These are phyloP conservation scores for Porcisia hertigi DNA, from an alignment of 208 protist species.

Conservation along the genomic window DNA sequence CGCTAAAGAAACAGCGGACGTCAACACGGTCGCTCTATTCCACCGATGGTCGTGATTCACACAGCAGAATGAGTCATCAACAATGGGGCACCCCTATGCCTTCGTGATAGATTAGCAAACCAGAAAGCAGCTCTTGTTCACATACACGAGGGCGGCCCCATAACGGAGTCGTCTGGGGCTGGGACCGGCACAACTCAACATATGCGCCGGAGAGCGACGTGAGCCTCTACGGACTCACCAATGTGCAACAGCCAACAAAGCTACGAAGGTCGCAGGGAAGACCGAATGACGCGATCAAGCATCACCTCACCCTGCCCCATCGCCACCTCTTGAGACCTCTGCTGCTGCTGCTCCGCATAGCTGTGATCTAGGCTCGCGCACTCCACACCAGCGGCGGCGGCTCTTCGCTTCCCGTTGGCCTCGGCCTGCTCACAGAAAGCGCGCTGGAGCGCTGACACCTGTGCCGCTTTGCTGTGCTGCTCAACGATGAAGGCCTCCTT, in stretches of 20 bases:
- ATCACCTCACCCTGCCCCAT: constrained; percentile 2
- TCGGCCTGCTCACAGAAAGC: constrained; percentile 23
- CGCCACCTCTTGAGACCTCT: neutral
- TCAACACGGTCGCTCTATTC: neutral
- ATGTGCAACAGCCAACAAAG: neutral
- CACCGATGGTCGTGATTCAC: neutral
- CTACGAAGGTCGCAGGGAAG: neutral
- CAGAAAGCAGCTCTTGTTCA: neutral
- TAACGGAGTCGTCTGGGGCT: neutral
- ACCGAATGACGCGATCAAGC: constrained; percentile 25
- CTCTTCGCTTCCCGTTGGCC: constrained; percentile 1
- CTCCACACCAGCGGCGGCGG: constrained; percentile 5
- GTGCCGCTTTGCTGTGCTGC: constrained; percentile 14
- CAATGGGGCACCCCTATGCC: neutral
- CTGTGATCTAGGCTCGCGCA: neutral
- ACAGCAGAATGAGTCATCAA: neutral
- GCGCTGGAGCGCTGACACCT: constrained; percentile 23
- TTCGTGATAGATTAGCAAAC: neutral
- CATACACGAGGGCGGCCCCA: neutral
- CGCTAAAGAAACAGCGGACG: neutral
- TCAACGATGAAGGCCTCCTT: constrained; percentile 21
- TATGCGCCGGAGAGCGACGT: neutral
- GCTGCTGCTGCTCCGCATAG: constrained; percentile 18
- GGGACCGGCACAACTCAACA: neutral
- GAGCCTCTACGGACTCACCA: neutral